Evolutionary conservation across 2,329 filamentous ascomycete genomes (phyloP).

Genomic region (Colletotrichum kahawae): DNA sequence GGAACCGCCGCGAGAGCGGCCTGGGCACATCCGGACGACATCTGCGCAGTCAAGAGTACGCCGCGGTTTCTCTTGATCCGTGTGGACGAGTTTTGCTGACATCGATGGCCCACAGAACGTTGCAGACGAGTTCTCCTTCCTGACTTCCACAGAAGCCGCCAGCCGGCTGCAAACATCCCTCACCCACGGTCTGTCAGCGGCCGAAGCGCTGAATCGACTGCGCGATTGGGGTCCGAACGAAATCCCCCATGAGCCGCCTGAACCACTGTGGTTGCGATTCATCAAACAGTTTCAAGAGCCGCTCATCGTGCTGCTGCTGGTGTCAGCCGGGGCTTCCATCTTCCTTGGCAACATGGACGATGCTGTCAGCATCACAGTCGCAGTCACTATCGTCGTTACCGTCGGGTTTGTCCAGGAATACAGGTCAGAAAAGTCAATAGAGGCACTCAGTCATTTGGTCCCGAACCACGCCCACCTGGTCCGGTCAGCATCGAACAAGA

Average conservation of each 20-base stretch:
- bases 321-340: slow-evolving; percentile 86
- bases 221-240: slow-evolving; percentile 89
- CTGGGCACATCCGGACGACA: slow-evolving; percentile 51
- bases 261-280: slow-evolving; percentile 94
- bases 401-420: slow-evolving; percentile 99
- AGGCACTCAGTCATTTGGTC: slow-evolving; percentile 90
- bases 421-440: slow-evolving; percentile 94
- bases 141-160: slow-evolving; percentile 81
- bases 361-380: slow-evolving; percentile 92
- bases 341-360: slow-evolving; percentile 94
- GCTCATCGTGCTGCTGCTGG: slow-evolving; percentile 88
- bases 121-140: slow-evolving; percentile 66
- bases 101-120: slow-evolving; percentile 43
- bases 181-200: slow-evolving; percentile 77
- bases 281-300: slow-evolving; percentile 97
- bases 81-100: neutral
- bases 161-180: slow-evolving; percentile 82
- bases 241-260: slow-evolving; percentile 89
- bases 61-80: neutral
- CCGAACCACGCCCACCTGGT: slow-evolving; percentile 97
- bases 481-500: slow-evolving; percentile 56
- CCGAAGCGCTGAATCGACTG: slow-evolving; percentile 81
- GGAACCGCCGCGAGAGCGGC: slow-evolving; percentile 37
- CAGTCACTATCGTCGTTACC: slow-evolving; percentile 94
- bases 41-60: slow-evolving; percentile 62